phyloP scores from a whole-genome alignment of 805 yeast species.

The Ogataea angusta region DNA sequence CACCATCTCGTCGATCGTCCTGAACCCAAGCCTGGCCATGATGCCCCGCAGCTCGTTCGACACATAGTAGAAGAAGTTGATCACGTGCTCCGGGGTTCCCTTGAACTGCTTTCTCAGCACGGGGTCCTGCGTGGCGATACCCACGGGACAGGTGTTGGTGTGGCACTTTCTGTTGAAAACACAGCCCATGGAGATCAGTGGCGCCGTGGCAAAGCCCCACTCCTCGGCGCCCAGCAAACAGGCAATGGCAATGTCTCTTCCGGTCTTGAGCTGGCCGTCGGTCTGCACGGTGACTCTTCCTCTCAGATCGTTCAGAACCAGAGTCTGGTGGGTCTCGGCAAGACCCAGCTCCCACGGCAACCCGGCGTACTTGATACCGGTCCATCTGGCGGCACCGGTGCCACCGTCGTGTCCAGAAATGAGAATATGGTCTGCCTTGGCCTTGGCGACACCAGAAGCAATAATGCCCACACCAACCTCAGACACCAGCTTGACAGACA shows the following conservation, averaged over 20 bases:
- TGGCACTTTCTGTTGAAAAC: conserved; percentile 96
- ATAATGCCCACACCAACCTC: conserved; percentile 99
- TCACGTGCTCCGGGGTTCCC: conserved; percentile 98
- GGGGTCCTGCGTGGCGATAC: conserved; percentile 98
- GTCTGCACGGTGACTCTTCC: conserved; percentile 95
- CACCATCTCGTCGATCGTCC: conserved; percentile 96
- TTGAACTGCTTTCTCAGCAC: conserved; percentile 84
- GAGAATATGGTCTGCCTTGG: conserved; percentile 94
- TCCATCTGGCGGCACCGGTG: conserved; percentile 98
- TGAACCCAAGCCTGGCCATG: conserved; percentile 94
- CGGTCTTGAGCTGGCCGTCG: conserved; percentile 98
- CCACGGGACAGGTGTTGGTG: conserved; percentile 93
- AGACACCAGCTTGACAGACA: conserved; percentile 92
- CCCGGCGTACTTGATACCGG: conserved; percentile 96
- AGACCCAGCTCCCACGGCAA: conserved; percentile 98
- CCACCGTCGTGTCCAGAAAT: conserved; percentile 99
- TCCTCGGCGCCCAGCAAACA: conserved; percentile 97
- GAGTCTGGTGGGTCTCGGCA: conserved; percentile 97
- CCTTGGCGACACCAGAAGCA: conserved; percentile 99
- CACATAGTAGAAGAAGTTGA: conserved; percentile 93
- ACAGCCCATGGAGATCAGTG: conserved; percentile 96
- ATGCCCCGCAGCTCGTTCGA: conserved; percentile 87
- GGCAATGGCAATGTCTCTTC: conserved; percentile 95
- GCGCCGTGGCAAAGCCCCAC: conserved; percentile 97
- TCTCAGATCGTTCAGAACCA: conserved; percentile 91